Percentiles rank a stretch among this genome's conserved stretches.
Evolutionary conservation across 352 stramenopile species (phyloP).

Genomic region (Saprolegnia diclina): DNA sequence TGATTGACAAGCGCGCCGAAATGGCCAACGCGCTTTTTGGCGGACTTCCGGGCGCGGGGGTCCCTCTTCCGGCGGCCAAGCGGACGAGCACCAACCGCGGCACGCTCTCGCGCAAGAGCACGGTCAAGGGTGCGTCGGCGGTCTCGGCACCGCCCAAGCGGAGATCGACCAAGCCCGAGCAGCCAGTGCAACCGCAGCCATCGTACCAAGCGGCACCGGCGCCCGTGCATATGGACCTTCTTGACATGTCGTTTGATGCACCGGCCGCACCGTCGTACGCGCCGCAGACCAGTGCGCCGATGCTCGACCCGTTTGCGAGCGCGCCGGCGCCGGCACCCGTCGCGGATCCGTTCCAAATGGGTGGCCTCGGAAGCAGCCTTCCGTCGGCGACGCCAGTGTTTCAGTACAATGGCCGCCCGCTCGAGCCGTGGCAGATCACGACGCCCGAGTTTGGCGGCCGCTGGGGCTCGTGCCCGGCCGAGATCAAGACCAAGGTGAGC

Average conservation of each 20-base stretch:
- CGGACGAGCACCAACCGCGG: background rate
- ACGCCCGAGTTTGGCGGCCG: slow-evolving; percentile 82
- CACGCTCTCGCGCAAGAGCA: slow-evolving; percentile 24
- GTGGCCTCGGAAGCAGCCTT: slow-evolving; percentile 11
- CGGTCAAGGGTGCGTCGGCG: slow-evolving; percentile 3
- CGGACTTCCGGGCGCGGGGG: slow-evolving; percentile 78
- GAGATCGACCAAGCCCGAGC: slow-evolving; percentile 17
- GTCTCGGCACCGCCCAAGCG: slow-evolving; percentile 1
- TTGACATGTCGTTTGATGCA: slow-evolving; percentile 79
- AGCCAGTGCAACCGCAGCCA: slow-evolving; percentile 32
- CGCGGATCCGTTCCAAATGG: slow-evolving; percentile 28
- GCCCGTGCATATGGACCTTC: slow-evolving; percentile 68
- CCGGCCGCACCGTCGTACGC: slow-evolving; percentile 31
- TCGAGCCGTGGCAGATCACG: slow-evolving; percentile 82
- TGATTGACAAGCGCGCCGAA: slow-evolving; percentile 69
- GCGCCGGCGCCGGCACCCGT: slow-evolving; percentile 31
- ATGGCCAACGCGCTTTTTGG: slow-evolving; percentile 96
- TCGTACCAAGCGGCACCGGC: slow-evolving; percentile 29
- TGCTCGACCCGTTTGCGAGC: slow-evolving; percentile 56
- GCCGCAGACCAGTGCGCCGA: slow-evolving; percentile 33
- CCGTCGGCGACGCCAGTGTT: slow-evolving; percentile 33
- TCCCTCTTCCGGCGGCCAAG: slow-evolving; percentile 29
- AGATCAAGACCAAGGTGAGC: slow-evolving; percentile 82
- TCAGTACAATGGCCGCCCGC: slow-evolving; percentile 70
- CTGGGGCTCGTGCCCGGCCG: slow-evolving; percentile 74